Conservation (phyloP, 202 grass and related monocot genomes). For the Eragrostis tef region DNA sequence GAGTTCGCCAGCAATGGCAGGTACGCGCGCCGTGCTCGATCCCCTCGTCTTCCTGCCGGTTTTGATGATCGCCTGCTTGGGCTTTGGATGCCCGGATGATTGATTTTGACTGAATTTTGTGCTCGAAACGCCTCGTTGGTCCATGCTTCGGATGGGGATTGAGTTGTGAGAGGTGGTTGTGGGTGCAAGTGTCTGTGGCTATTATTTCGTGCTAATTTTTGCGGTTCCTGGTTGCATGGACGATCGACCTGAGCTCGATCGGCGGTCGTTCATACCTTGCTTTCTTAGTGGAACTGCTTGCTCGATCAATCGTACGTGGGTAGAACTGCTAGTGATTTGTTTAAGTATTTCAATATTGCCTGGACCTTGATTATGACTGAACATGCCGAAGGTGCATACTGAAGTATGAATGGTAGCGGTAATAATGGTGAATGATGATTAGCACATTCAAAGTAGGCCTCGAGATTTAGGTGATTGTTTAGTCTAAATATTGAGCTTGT, state of each 20-base stretch:
- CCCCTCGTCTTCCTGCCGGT: conserved; percentile 3
- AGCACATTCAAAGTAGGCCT: conserved; percentile 20
- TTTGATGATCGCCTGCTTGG: not conserved
- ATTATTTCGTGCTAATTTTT: conserved; percentile 46
- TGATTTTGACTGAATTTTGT: not conserved
- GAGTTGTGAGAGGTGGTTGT: not conserved
- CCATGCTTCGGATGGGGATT: not conserved
- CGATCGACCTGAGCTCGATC: not conserved
- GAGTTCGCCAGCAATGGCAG: conserved; percentile 71
- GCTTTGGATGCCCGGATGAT: not conserved
- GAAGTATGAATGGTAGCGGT: not conserved
- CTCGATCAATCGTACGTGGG: not conserved
- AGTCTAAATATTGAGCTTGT: not conserved
- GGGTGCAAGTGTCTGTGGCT: not conserved
- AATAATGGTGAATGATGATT: conserved; percentile 2
- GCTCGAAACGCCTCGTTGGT: not conserved
- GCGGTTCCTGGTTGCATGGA: conserved; percentile 35
- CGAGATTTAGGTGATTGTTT: not conserved
- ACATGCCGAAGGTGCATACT: not conserved
- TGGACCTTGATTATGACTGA: not conserved
- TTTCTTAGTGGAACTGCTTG: not conserved
- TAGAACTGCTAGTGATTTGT: not conserved
- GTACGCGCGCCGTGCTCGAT: not conserved
- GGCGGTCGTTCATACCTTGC: not conserved
- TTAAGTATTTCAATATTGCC: not conserved